phyloP scores from a whole-genome alignment of 2,329 filamentous ascomycete genomes.

The Bisporella sp. region DNA sequence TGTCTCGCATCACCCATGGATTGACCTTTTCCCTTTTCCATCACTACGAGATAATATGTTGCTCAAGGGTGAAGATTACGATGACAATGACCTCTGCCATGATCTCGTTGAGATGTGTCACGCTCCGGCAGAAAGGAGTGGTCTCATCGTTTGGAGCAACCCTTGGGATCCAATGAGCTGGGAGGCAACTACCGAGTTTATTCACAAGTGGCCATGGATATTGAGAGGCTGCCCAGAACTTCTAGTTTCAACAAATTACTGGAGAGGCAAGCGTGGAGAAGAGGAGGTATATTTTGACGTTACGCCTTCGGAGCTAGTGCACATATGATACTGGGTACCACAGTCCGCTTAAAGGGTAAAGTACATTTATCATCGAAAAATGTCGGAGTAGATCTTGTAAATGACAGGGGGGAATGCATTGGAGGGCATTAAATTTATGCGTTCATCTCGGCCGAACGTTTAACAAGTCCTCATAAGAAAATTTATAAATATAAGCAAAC shows the following conservation, averaged over 20 bases:
- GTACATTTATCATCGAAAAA: too few relatives aligned
- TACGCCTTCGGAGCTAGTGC: too few relatives aligned
- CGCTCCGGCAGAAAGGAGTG: constrained; percentile 13
- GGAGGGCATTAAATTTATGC: too few relatives aligned
- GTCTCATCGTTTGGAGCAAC: constrained; percentile 28
- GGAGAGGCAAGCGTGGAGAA: constrained; percentile 29
- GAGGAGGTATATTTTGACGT: too few relatives aligned
- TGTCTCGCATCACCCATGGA: constrained; percentile 28
- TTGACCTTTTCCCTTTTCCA: constrained; percentile 31
- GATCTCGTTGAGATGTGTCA: background rate
- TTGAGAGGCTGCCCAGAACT: constrained; percentile 28
- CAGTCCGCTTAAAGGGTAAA: too few relatives aligned
- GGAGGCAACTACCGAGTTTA: constrained; percentile 32
- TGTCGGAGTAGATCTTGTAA: too few relatives aligned
- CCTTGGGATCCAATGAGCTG: constrained; percentile 29
- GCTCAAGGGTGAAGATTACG: constrained; percentile 8
- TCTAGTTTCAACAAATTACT: constrained; percentile 29
- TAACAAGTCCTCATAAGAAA: too few relatives aligned
- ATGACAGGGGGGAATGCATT: too few relatives aligned
- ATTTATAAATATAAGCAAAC: too few relatives aligned
- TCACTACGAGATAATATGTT: constrained; percentile 21
- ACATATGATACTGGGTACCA: too few relatives aligned
- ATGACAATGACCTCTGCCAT: background rate
- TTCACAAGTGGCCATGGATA: constrained; percentile 29
- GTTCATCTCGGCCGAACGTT: too few relatives aligned